Evolutionary conservation across 306 rosid genomes (phyloP), one percentile per base, ranked within the genome.

Genomic region (Gastrolobium villosum): DNA sequence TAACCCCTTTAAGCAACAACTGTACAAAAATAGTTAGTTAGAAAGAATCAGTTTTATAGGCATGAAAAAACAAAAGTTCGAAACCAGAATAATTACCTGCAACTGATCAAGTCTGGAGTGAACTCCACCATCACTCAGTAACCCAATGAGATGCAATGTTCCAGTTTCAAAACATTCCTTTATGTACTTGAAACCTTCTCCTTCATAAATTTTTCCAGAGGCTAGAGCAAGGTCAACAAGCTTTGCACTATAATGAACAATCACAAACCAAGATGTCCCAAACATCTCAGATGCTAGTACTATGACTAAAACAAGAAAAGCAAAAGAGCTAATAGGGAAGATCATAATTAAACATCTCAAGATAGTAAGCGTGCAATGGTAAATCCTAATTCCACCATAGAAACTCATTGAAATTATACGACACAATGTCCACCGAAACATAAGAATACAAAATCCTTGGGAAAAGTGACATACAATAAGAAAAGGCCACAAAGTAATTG

Each of bases 161-260:
- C 89, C 87, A 2, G 67, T 89, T 40, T 70, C 88, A 48, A 94
- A 92, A 45, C 78, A 75, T 85, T 90, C 92, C 79, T 90, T 84
- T 30, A 96, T 83, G 83, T 93, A 96, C 50, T 90, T 88, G 77
- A 93, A 96, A 54, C 99, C 99, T 65, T 89, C 97, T 39, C 91
- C 99, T 0, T 87, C 89, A 14, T 45, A 96, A 49, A 96, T 85
- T 70, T 93, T 96, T 70, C 97, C 99, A 52, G 96, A 74, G 53
- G 80, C 99, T 84, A 96, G 98, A 61, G 98, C 99, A 60, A 26
- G 50, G 84, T 96, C 98, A 52, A 96, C 99, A 76, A 96, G 98
- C 94, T 96, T 96, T 6, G 99, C 99, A 65, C 85, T 82, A n/a
- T 7, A 82, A 61, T 69, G 71, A 61, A 79, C 26, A 86, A 62